A percentile compares a stretch with the other conserved stretches of the same genome.
phyloP scores from a whole-genome alignment of 306 rosid genomes.

The Aeschynomene evenia region DNA sequence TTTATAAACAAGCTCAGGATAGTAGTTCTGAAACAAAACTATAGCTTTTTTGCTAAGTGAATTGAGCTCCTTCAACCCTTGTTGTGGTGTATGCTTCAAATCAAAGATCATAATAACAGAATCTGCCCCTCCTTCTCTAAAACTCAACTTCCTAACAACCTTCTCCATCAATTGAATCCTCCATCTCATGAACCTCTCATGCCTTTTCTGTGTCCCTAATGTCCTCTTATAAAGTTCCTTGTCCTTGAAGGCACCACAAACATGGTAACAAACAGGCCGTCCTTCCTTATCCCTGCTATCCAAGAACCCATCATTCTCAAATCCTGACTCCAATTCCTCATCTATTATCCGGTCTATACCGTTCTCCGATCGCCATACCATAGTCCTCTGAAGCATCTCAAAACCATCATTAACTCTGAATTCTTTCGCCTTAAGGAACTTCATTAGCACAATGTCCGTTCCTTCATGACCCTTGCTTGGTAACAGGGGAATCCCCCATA shows the following conservation, averaged over 20 bases:
- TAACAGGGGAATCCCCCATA: constrained; percentile 85
- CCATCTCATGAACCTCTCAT: constrained; percentile 57
- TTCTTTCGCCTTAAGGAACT: constrained; percentile 73
- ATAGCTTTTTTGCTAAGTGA: constrained; percentile 44
- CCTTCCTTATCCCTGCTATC: constrained; percentile 60
- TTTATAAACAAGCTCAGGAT: constrained; percentile 64
- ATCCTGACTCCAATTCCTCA: constrained; percentile 39
- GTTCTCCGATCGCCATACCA: constrained; percentile 60
- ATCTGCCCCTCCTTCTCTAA: constrained; percentile 63
- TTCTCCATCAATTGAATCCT: constrained; percentile 60
- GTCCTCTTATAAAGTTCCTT: constrained; percentile 34
- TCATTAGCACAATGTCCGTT: constrained; percentile 57
- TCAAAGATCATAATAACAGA: constrained; percentile 61
- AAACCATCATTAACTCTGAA: constrained; percentile 63
- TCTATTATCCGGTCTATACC: constrained; percentile 24
- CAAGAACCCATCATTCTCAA: constrained; percentile 32
- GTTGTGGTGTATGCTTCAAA: constrained; percentile 50
- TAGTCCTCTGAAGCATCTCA: constrained; percentile 60
- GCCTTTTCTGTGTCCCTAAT: constrained; percentile 51
- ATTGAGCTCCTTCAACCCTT: constrained; percentile 58
- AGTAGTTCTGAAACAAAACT: constrained; percentile 50
- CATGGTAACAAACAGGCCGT: constrained; percentile 55
- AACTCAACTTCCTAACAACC: constrained; percentile 44
- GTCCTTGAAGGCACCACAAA: constrained; percentile 49
- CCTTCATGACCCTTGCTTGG: constrained; percentile 81